Conservation (phyloP, 768 basidiomycete species). For the Trametes cubensis region DNA sequence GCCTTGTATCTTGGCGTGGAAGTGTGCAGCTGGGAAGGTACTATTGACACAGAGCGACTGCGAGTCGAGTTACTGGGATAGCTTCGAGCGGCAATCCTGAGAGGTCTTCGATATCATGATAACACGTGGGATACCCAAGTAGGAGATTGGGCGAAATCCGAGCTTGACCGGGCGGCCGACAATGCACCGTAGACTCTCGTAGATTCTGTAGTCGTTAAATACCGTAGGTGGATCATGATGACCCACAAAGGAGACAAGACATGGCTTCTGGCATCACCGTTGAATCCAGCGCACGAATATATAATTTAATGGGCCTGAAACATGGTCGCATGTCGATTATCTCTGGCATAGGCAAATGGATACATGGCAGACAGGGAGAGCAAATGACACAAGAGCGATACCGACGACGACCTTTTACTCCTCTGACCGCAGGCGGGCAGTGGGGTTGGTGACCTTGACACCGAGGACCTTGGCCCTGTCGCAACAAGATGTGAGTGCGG, state of each 20-base stretch:
- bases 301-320: constrained; percentile 34
- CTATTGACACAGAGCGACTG: no score
- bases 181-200: no score
- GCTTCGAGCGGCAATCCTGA: background rate
- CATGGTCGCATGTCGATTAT: constrained; percentile 53
- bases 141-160: constrained; percentile 1
- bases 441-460: constrained; percentile 93
- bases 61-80: no score
- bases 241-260: no score
- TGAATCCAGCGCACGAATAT: background rate
- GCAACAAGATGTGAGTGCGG: background rate
- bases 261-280: no score
- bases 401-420: constrained; percentile 56
- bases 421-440: constrained; percentile 92
- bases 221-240: no score
- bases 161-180: background rate
- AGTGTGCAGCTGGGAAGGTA: no score
- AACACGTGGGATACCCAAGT: background rate
- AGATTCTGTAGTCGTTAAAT: no score
- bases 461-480: constrained; percentile 80
- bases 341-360: constrained; percentile 51
- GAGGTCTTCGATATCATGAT: background rate
- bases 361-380: constrained; percentile 51
- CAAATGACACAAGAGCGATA: constrained; percentile 35
- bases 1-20: background rate